These are phyloP conservation scores for Fusarium torreyae DNA, from an alignment of 2,329 filamentous ascomycete species.

Conservation along the genomic window DNA sequence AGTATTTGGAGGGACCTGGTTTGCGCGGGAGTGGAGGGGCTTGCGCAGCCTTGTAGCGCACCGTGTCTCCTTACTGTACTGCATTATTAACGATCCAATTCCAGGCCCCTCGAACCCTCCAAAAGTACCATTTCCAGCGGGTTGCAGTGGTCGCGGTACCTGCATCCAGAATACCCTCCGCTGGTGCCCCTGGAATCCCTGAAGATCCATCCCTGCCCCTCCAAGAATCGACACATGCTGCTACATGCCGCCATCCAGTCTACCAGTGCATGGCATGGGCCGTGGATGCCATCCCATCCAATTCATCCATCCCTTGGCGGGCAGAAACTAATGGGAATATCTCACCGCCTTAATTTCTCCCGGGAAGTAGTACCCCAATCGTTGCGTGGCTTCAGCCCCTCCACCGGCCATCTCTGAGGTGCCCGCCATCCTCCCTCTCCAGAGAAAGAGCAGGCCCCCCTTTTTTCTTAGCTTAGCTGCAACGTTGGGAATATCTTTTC, in stretches of 20 bases:
- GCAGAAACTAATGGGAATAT: conserved; percentile 42
- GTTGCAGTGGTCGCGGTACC: conserved; percentile 37
- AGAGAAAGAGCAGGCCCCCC: conserved; percentile 33
- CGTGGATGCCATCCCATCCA: not conserved
- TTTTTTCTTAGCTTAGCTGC: conserved; percentile 41
- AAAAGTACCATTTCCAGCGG: conserved; percentile 32
- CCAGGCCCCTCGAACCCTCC: conserved; percentile 8
- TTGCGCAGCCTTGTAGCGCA: conserved; percentile 40
- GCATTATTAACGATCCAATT: conserved; percentile 13
- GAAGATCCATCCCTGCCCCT: conserved; percentile 40
- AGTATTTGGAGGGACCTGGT: conserved; percentile 35
- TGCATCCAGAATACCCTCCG: conserved; percentile 37
- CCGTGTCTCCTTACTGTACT: conserved; percentile 36
- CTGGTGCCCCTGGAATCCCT: conserved; percentile 34
- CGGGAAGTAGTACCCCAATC: conserved; percentile 35
- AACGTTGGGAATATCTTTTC: conserved; percentile 48
- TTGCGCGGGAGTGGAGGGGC: conserved; percentile 40
- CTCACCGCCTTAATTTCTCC: conserved; percentile 52
- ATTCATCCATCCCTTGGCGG: conserved; percentile 32
- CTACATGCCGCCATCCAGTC: too few relatives aligned
- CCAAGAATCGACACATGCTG: conserved; percentile 41
- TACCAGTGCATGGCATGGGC: too few relatives aligned
- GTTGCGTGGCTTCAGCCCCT: conserved; percentile 45
- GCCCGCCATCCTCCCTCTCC: conserved; percentile 14
- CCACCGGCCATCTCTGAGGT: conserved; percentile 21